Conservation (phyloP, 495 filamentous ascomycete species). For the Xylaria castorea region DNA sequence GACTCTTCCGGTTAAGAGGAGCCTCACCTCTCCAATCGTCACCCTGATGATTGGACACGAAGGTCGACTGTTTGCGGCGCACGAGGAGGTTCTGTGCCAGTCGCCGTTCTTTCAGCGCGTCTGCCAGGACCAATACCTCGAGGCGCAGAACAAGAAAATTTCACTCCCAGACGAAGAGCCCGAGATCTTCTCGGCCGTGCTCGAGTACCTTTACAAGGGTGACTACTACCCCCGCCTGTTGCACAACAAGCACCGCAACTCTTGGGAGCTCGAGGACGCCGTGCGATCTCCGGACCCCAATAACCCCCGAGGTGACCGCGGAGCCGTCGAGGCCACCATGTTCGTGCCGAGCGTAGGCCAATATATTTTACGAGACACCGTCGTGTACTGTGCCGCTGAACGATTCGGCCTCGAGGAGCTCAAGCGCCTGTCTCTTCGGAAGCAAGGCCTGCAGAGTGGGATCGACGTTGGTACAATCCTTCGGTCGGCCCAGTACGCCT, state of each 20-base stretch:
- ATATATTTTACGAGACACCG: slow-evolving; percentile 83
- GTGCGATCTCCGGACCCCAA: slow-evolving; percentile 46
- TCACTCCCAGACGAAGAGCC: slow-evolving; percentile 84
- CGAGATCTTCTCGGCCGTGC: slow-evolving; percentile 86
- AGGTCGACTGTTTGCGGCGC: slow-evolving; percentile 86
- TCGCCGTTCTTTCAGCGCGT: slow-evolving; percentile 79
- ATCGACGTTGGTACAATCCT: slow-evolving; percentile 88
- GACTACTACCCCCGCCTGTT: slow-evolving; percentile 85
- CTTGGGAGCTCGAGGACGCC: slow-evolving; percentile 76
- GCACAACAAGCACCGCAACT: slow-evolving; percentile 70
- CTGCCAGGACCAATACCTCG: slow-evolving; percentile 67
- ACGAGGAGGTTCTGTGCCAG: slow-evolving; percentile 82
- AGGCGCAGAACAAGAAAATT: slow-evolving; percentile 69
- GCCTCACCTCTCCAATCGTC: slow-evolving; percentile 73
- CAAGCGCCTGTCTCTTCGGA: slow-evolving; percentile 85
- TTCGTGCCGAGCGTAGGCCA: slow-evolving; percentile 69
- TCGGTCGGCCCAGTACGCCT: slow-evolving; percentile 88
- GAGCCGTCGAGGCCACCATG: slow-evolving; percentile 75
- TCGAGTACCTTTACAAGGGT: slow-evolving; percentile 94
- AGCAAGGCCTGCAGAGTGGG: slow-evolving; percentile 87
- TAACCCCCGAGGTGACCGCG: slow-evolving; percentile 58
- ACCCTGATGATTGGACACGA: slow-evolving; percentile 82
- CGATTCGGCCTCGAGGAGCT: slow-evolving; percentile 85
- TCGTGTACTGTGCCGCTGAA: slow-evolving; percentile 89
- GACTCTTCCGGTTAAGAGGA: slow-evolving; percentile 53